Percentiles rank a stretch among this genome's conserved stretches.
phyloP scores from a whole-genome alignment of 1,284 basidiomycete species.

The Blastosporella zonata region DNA sequence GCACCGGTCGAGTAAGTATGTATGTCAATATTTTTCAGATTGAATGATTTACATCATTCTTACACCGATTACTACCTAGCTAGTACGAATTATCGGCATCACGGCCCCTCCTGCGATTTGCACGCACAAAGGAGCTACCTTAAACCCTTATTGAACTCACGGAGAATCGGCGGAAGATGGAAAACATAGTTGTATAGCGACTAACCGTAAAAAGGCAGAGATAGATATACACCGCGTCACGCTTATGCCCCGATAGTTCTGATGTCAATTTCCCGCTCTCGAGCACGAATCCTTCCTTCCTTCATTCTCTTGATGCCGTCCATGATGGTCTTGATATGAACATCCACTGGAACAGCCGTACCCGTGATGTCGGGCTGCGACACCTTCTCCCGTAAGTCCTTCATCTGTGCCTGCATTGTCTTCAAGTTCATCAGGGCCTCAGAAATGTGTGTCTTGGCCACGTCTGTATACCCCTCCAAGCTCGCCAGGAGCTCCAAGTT shows the following conservation, averaged over 20 bases:
- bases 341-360: slow-evolving; percentile 37
- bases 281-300: slow-evolving; percentile 32
- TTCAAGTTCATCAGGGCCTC: slow-evolving; percentile 37
- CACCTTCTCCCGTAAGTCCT: slow-evolving; percentile 40
- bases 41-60: too few species aligned
- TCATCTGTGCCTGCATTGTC: slow-evolving; percentile 41
- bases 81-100: too few species aligned
- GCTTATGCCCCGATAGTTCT: slow-evolving; percentile 12
- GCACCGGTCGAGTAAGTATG: too few species aligned
- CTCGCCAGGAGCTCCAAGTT: slow-evolving; percentile 32
- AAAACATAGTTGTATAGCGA: background rate
- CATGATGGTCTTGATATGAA: slow-evolving; percentile 41
- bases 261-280: slow-evolving; percentile 16
- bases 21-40: too few species aligned
- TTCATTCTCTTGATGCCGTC: slow-evolving; percentile 40
- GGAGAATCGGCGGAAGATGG: background rate
- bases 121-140: too few species aligned
- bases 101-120: too few species aligned
- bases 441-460: slow-evolving; percentile 39
- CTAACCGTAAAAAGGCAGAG: background rate
- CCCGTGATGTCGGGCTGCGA: slow-evolving; percentile 39
- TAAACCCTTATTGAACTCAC: background rate
- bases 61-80: too few species aligned
- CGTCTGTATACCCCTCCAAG: slow-evolving; percentile 35
- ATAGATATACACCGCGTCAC: background rate